These are phyloP conservation scores for Kazachstania sp. DNA, from an alignment of 1,139 yeast genomes.

Conservation along the genomic window DNA sequence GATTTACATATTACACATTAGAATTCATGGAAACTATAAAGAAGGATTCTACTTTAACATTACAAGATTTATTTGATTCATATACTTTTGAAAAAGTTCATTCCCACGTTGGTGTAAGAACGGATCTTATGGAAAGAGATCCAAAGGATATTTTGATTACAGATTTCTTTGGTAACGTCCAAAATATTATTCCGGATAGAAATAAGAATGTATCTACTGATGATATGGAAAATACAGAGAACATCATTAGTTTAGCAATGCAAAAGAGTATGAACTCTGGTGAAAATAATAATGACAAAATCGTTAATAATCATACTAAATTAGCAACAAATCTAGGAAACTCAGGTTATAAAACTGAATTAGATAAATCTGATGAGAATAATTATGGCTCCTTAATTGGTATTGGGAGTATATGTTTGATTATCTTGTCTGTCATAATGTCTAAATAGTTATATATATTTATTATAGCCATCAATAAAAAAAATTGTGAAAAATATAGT, in stretches of 20 bases:
- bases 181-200: slow-evolving; percentile 60
- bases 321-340: neutral
- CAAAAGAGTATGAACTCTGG: slow-evolving; percentile 5
- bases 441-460: neutral
- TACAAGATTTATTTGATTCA: slow-evolving; percentile 74
- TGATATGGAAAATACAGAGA: slow-evolving; percentile 6
- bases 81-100: slow-evolving; percentile 82
- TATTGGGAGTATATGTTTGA: neutral
- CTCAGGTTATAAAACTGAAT: neutral
- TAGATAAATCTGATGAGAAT: no score
- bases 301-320: neutral
- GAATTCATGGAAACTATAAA: slow-evolving; percentile 79
- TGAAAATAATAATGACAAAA: neutral
- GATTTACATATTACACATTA: slow-evolving; percentile 87
- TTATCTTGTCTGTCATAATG: neutral
- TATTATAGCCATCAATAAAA: no score
- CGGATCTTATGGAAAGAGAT: slow-evolving; percentile 65
- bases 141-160: slow-evolving; percentile 68
- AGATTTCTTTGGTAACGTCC: slow-evolving; percentile 93
- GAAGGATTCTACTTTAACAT: slow-evolving; percentile 62
- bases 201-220: slow-evolving; percentile 2
- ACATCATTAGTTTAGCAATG: slow-evolving; percentile 17
- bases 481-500: no score
- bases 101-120: slow-evolving; percentile 84
- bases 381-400: neutral